Conservation (phyloP, 1,139 yeast species). For the Candida tropicalis region DNA sequence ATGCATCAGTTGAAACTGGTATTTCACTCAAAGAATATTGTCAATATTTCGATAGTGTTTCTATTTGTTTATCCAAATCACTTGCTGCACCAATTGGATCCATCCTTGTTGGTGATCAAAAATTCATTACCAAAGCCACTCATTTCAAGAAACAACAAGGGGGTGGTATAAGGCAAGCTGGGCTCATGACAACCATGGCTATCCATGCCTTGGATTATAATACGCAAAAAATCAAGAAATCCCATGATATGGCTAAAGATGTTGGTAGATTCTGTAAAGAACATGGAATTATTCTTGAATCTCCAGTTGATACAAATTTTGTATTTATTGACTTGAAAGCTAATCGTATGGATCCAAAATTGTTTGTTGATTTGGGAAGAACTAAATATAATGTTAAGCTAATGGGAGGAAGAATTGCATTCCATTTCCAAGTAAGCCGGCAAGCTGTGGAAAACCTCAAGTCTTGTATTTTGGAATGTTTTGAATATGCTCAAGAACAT, state of each 20-base stretch:
- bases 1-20: constrained; percentile 79
- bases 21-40: constrained; percentile 73
- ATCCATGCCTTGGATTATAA: constrained; percentile 74
- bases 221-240: constrained; percentile 56
- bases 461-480: constrained; percentile 59
- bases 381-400: constrained; percentile 62
- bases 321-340: constrained; percentile 72
- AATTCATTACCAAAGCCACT: constrained; percentile 69
- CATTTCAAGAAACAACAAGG: constrained; percentile 94
- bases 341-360: constrained; percentile 60
- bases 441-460: constrained; percentile 70
- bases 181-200: constrained; percentile 84
- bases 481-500: constrained; percentile 38
- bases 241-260: constrained; percentile 71
- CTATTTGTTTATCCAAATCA: constrained; percentile 87
- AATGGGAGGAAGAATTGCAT: constrained; percentile 77
- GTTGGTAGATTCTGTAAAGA: constrained; percentile 63
- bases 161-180: constrained; percentile 93
- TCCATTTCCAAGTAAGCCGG: constrained; percentile 77
- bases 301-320: constrained; percentile 86
- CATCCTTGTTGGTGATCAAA: constrained; percentile 69
- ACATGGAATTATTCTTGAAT: constrained; percentile 52
- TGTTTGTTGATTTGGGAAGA: constrained; percentile 56
- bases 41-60: constrained; percentile 80
- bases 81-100: constrained; percentile 96